Evolutionary conservation across 208 protist genomes (phyloP).

Genomic region (Leishmania tropica): DNA sequence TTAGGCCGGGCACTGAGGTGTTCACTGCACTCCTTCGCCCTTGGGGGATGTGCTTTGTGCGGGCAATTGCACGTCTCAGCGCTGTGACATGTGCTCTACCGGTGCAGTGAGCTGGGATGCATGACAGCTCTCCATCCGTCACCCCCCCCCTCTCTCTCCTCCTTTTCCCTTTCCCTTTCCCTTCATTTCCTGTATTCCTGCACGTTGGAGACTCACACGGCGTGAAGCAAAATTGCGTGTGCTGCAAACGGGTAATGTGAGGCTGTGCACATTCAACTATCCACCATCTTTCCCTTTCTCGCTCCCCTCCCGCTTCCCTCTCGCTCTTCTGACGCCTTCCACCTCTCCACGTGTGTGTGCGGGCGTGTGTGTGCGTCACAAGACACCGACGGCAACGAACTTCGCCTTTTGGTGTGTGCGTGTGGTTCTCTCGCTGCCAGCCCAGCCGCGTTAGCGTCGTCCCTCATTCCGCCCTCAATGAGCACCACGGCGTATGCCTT

Average conservation of each 20-base stretch:
- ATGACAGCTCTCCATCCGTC: neutral
- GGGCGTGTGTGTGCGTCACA: neutral
- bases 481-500: slow-evolving; percentile 23
- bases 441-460: neutral
- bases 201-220: neutral
- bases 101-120: neutral
- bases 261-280: neutral
- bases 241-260: neutral
- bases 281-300: neutral
- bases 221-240: neutral
- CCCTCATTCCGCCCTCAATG: neutral
- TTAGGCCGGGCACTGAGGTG: neutral
- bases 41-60: neutral
- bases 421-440: neutral
- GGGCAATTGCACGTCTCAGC: neutral
- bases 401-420: neutral
- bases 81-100: neutral
- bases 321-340: neutral
- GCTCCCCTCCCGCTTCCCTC: neutral
- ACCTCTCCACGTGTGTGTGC: neutral
- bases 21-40: neutral
- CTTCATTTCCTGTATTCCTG: neutral
- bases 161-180: neutral
- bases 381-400: neutral
- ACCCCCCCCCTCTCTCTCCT: neutral